These are phyloP conservation scores for Aspergillaceae sp. DNA, from an alignment of 2,329 filamentous ascomycete genomes.

Conservation along the genomic window DNA sequence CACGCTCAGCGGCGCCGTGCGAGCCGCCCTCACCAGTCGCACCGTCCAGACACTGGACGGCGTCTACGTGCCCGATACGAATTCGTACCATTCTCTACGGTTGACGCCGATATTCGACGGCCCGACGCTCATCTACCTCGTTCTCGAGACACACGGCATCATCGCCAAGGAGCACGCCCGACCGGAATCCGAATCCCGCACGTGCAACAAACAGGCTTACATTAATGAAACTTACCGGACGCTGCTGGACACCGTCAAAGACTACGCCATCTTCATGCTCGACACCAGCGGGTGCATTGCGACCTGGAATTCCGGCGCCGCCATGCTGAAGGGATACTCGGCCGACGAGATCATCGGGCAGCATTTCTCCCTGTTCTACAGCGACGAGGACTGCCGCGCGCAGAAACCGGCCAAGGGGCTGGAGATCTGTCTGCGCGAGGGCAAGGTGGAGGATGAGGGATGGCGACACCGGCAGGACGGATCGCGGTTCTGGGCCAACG, in stretches of 20 bases:
- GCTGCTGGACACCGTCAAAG: slow-evolving; percentile 52
- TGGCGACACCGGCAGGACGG: slow-evolving; percentile 54
- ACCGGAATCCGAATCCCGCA: slow-evolving; percentile 5
- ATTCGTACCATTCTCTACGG: slow-evolving; percentile 22
- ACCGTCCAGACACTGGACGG: slow-evolving; percentile 28
- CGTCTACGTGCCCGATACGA: slow-evolving; percentile 12
- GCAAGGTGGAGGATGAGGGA: slow-evolving; percentile 51
- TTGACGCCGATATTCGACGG: slow-evolving; percentile 38
- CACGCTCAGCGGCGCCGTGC: slow-evolving; percentile 29
- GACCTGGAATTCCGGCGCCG: slow-evolving; percentile 52
- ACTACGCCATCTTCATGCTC: slow-evolving; percentile 57
- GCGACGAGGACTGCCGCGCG: slow-evolving; percentile 41
- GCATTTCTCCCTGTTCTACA: slow-evolving; percentile 52
- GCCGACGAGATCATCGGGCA: slow-evolving; percentile 48
- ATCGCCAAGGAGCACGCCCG: slow-evolving; percentile 22
- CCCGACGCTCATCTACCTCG: slow-evolving; percentile 31
- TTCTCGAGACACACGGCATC: slow-evolving; percentile 36
- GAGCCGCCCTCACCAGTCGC: slow-evolving; percentile 28
- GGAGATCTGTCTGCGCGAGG: slow-evolving; percentile 45
- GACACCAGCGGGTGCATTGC: slow-evolving; percentile 48
- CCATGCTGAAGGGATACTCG: slow-evolving; percentile 49
- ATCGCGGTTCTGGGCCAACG: slow-evolving; percentile 53
- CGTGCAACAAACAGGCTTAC: slow-evolving; percentile 38
- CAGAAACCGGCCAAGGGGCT: slow-evolving; percentile 47
- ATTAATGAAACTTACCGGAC: slow-evolving; percentile 52